Conservation (phyloP, 2,329 filamentous ascomycete species). For the Colletotrichum tanaceti region DNA sequence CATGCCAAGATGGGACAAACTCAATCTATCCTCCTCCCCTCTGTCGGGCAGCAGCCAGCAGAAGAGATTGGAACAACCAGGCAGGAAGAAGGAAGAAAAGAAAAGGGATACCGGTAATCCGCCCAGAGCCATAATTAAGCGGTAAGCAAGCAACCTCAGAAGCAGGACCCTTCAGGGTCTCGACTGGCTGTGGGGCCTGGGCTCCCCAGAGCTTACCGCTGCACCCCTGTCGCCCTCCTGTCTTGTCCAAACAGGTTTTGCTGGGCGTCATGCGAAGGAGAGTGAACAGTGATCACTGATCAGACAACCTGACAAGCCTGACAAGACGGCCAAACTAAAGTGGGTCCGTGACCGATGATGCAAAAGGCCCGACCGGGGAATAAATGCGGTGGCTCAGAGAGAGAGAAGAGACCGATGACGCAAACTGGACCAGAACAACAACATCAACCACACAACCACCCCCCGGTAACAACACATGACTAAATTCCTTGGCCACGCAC, state of each 20-base stretch:
- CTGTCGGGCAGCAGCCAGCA: no score
- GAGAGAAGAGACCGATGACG: conserved; percentile 29
- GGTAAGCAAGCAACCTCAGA: conserved; percentile 23
- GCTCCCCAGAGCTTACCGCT: conserved; percentile 24
- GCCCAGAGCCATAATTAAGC: conserved; percentile 16
- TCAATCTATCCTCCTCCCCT: background rate
- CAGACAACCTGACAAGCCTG: no score
- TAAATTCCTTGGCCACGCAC: conserved; percentile 37
- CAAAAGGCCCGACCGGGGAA: conserved; percentile 1
- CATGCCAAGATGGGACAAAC: conserved; percentile 12
- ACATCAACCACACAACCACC: conserved; percentile 18
- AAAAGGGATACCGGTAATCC: conserved; percentile 8
- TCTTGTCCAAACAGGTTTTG: conserved; percentile 33
- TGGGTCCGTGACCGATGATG: conserved; percentile 3
- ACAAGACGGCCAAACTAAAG: no score
- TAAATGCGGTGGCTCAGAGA: conserved; percentile 11
- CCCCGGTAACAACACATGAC: conserved; percentile 26
- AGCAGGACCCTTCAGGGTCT: conserved; percentile 34
- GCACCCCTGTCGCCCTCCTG: conserved; percentile 20
- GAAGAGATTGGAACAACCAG: background rate
- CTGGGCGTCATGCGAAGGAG: conserved; percentile 32
- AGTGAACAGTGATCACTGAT: no score
- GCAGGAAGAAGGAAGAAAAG: no score
- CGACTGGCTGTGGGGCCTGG: conserved; percentile 27
- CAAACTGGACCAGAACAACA: conserved; percentile 31